These are phyloP conservation scores for Rubia yunnanensis DNA, from an alignment of 257 asterid species.

Conservation along the genomic window DNA sequence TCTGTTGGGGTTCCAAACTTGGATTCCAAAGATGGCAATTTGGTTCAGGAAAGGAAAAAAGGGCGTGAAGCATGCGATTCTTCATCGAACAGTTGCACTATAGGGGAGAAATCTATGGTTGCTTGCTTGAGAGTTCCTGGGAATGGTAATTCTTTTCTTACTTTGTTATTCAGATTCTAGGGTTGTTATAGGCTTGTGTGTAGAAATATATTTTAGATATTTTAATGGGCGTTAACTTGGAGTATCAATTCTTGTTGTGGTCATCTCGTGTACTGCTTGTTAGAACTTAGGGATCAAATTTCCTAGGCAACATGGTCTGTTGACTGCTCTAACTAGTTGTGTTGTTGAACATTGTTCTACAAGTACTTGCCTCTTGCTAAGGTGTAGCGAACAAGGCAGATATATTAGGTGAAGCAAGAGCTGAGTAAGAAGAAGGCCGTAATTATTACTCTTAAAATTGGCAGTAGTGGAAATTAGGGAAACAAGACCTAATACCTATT, in stretches of 20 bases:
- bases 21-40: conserved; percentile 20
- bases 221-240: neutral
- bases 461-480: neutral
- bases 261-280: too few relatives aligned
- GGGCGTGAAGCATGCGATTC: conserved; percentile 63
- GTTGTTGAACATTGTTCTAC: neutral
- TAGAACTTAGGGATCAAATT: neutral
- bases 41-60: conserved; percentile 25
- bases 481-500: neutral
- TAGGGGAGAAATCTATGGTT: conserved; percentile 50
- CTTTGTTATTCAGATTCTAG: neutral
- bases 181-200: neutral
- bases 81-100: conserved; percentile 58
- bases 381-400: neutral
- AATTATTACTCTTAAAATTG: neutral
- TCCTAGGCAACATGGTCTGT: neutral
- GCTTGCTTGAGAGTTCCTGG: conserved; percentile 93
- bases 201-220: neutral
- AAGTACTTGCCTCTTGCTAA: neutral
- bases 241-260: neutral
- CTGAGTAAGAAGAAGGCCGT: neutral
- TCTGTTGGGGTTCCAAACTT: conserved; percentile 14
- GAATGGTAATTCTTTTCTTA: conserved; percentile 40
- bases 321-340: neutral
- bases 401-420: neutral